Base-by-base conservation (phyloP, 768 basidiomycete genomes). In the Mycena galopus region DNA sequence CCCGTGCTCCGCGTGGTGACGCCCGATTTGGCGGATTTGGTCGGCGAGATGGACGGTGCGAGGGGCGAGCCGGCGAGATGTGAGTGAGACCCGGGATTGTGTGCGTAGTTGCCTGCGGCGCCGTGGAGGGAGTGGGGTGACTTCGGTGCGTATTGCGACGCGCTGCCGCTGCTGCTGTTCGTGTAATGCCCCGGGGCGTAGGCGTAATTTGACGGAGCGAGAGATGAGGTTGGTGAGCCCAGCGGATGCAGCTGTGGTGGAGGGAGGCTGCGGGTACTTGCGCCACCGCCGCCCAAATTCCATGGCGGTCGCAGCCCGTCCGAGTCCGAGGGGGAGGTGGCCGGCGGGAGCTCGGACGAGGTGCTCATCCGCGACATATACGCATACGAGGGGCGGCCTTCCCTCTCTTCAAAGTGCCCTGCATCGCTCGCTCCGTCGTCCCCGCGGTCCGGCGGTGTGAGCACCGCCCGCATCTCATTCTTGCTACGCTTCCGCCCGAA, bases 401-500 rank as follows among this genome's bases (percentile, higher is more conserved):
- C 69, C n/a, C n/a, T n/a, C n/a, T n/a, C n/a, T n/a, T n/a, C n/a
- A n/a, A n/a, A n/a, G n/a, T n/a, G n/a, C n/a, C n/a, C n/a, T n/a
- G n/a, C n/a, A n/a, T n/a, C n/a, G n/a, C n/a, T 12, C n/a, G 69
- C 62, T 11, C 44, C 12, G 57, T 17, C 29, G 14, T 10, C 17
- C 8, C 19, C 17, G 39, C 35, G 0, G 64, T 7, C n/a, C 32
- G 37, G 25, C 42, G 63, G 27, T n/a, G 27, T 37, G 42, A 35
- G 39, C 33, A 35, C 33, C 7, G 39, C 16, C 1, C 21, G 7
- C n/a, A 47, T 1, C 4, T 47, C 25, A 9, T 47, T 71, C 9
- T 29, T 27, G 37, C 65, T 71, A 14, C 65, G 37, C 58, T 74
- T 74, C 7, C 73, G 61, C 6, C 73, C 73, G 10, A 74, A 74